These are phyloP conservation scores for Dioszegia hungarica DNA, from an alignment of 768 basidiomycete species.

Conservation along the genomic window DNA sequence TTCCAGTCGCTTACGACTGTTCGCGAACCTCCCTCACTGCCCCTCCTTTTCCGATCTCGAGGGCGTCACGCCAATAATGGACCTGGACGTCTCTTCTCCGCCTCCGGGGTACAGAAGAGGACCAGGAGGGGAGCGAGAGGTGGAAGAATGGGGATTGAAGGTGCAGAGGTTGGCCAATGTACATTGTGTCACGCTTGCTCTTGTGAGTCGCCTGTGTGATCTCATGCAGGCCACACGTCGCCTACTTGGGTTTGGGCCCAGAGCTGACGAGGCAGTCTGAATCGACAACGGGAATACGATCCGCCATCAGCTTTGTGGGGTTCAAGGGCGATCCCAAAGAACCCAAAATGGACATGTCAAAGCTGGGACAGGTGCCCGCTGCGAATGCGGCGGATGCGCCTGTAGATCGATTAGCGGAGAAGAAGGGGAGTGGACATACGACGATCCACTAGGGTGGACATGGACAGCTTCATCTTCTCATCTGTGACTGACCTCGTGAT, in stretches of 20 bases:
- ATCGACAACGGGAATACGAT: constrained; percentile 21
- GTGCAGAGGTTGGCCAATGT: constrained; percentile 48
- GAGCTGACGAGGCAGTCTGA: constrained; percentile 20
- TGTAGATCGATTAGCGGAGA: constrained; percentile 47
- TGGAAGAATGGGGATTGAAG: constrained; percentile 48
- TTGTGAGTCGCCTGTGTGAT: constrained; percentile 44
- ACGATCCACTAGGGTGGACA: constrained; percentile 22
- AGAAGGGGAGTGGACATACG: constrained; percentile 45
- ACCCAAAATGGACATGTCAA: constrained; percentile 43
- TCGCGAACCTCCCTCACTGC: constrained; percentile 38
- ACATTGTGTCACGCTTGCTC: constrained; percentile 41
- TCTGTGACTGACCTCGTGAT: too few relatives aligned
- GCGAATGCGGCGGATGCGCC: constrained; percentile 69
- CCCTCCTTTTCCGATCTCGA: constrained; percentile 46
- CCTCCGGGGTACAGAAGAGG: constrained; percentile 14
- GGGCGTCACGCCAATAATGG: constrained; percentile 33
- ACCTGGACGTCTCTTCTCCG: constrained; percentile 32
- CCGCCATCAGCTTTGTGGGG: constrained; percentile 32
- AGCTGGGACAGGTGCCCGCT: constrained; percentile 69
- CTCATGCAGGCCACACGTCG: too few relatives aligned
- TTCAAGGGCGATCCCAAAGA: constrained; percentile 44
- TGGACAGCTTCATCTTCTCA: too few relatives aligned
- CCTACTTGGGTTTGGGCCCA: too few relatives aligned
- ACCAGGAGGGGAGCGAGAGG: constrained; percentile 39
- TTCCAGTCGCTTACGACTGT: constrained; percentile 37